Evolutionary conservation across 441 rosid genomes (phyloP).

Genomic region (Euphorbia corollata): DNA sequence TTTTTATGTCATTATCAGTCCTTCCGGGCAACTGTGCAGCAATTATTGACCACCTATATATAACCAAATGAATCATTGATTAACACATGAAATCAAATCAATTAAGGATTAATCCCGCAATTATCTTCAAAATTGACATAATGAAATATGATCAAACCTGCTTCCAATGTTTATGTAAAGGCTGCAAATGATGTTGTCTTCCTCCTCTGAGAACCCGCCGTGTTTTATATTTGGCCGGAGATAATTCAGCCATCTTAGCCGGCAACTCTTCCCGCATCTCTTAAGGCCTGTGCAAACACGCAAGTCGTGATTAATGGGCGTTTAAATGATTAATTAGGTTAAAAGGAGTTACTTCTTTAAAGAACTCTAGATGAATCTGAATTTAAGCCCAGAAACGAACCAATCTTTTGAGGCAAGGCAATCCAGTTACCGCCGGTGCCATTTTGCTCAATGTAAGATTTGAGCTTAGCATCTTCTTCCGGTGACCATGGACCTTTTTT

Average conservation of each 20-base stretch:
- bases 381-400: constrained; percentile 18
- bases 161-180: constrained; percentile 57
- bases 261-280: constrained; percentile 69
- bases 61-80: constrained; percentile 15
- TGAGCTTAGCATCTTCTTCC: constrained; percentile 60
- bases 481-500: constrained; percentile 76
- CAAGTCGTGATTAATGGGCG: background rate
- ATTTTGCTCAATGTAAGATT: constrained; percentile 37
- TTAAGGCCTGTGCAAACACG: constrained; percentile 34
- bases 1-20: constrained; percentile 33
- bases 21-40: constrained; percentile 36
- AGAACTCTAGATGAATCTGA: no score
- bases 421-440: constrained; percentile 71
- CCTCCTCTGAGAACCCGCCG: constrained; percentile 57
- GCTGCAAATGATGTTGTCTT: constrained; percentile 46
- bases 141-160: constrained; percentile 26
- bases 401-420: constrained; percentile 59
- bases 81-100: constrained; percentile 30
- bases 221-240: constrained; percentile 62
- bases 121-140: background rate
- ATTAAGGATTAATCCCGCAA: background rate
- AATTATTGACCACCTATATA: constrained; percentile 31
- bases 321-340: background rate
- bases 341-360: no score
- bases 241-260: constrained; percentile 58